Conservation (phyloP, 306 rosid species). For the Acmispon strigosus region DNA sequence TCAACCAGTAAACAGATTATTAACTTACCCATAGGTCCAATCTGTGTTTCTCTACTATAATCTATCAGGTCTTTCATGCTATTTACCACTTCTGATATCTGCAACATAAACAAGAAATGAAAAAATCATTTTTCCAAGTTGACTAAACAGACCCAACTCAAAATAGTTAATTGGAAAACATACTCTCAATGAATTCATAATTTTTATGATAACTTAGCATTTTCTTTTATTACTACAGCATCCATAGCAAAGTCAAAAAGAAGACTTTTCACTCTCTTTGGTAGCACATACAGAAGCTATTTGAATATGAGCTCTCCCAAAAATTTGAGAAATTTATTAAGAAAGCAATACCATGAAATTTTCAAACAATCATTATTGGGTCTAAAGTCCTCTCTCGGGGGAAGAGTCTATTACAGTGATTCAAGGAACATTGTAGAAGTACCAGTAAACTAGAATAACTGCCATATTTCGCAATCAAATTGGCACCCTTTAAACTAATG, state of each 20-base stretch:
- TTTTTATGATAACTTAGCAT: neutral
- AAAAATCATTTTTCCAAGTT: neutral
- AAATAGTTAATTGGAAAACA: neutral
- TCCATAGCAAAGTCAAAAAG: neutral
- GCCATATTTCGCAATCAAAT: neutral
- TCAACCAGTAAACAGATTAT: conserved; percentile 7
- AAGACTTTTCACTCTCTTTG: neutral
- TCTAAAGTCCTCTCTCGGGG: neutral
- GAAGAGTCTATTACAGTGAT: neutral
- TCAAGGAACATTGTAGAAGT: neutral
- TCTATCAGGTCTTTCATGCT: conserved; percentile 97
- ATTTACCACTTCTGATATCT: conserved; percentile 97
- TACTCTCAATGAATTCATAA: neutral
- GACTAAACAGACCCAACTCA: neutral
- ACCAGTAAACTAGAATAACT: neutral
- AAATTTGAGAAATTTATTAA: neutral
- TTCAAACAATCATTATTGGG: neutral
- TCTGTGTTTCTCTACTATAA: conserved; percentile 79
- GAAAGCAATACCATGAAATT: neutral
- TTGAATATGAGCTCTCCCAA: neutral
- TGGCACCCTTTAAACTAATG: neutral
- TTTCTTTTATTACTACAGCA: neutral
- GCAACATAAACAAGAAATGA: conserved; percentile 17
- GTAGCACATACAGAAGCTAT: too few relatives aligned
- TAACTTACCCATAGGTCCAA: conserved; percentile 90